These are phyloP conservation scores for Microcyclospora tardicrescens DNA, from an alignment of 2,329 filamentous ascomycete species.

Conservation along the genomic window DNA sequence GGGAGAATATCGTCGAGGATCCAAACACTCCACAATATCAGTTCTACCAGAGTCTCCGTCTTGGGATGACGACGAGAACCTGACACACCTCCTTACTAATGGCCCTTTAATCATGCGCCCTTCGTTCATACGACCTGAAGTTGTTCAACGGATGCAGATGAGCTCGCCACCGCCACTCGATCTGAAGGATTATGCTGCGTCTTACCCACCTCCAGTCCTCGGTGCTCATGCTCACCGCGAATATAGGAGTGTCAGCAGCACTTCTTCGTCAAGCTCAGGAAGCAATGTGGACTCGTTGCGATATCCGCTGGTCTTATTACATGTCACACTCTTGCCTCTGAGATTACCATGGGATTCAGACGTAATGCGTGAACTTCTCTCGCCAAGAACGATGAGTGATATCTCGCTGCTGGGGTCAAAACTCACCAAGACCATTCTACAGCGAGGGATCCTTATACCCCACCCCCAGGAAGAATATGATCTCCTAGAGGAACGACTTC, in stretches of 20 bases:
- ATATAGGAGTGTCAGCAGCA: too few species aligned
- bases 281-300: slow-evolving; percentile 11
- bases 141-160: slow-evolving; percentile 60
- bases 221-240: too few species aligned
- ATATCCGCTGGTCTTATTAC: slow-evolving; percentile 60
- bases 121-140: slow-evolving; percentile 56
- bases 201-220: too few species aligned
- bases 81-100: too few species aligned
- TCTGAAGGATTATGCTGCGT: too few species aligned
- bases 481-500: slow-evolving; percentile 60
- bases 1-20: too few species aligned
- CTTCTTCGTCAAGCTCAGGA: neutral
- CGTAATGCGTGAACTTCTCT: slow-evolving; percentile 38
- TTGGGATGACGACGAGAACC: too few species aligned
- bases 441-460: slow-evolving; percentile 59
- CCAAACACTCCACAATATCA: too few species aligned
- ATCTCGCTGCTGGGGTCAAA: slow-evolving; percentile 58
- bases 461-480: slow-evolving; percentile 74
- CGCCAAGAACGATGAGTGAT: slow-evolving; percentile 40
- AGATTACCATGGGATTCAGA: slow-evolving; percentile 47
- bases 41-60: too few species aligned
- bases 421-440: slow-evolving; percentile 58
- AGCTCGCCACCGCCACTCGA: slow-evolving; percentile 49
- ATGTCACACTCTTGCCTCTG: slow-evolving; percentile 63
- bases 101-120: slow-evolving; percentile 41